phyloP scores from a whole-genome alignment of 192 early-diverging fungal genomes.

The Backusella mclennaniae region DNA sequence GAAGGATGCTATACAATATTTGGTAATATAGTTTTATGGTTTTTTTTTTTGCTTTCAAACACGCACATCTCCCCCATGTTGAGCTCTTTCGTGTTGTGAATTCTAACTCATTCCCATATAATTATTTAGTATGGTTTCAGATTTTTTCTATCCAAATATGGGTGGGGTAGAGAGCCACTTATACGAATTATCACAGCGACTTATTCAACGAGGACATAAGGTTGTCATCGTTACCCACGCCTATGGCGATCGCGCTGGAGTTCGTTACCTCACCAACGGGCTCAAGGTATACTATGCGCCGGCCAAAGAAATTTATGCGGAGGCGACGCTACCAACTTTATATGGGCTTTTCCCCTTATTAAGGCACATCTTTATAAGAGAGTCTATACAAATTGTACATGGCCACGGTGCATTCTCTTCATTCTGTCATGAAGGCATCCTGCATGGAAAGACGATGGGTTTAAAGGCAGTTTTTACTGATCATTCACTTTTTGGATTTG shows the following conservation, averaged over 20 bases:
- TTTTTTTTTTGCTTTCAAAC: background rate
- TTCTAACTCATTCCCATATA: background rate
- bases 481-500: conserved; percentile 97
- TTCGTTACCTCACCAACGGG: conserved; percentile 89
- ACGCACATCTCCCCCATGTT: background rate
- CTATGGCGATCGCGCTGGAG: conserved; percentile 76
- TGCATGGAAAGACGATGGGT: conserved; percentile 96
- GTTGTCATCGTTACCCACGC: conserved; percentile 93
- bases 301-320: conserved; percentile 76
- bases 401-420: conserved; percentile 95
- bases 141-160: conserved; percentile 97
- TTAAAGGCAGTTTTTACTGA: conserved; percentile 94
- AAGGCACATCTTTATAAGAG: conserved; percentile 87
- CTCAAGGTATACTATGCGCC: conserved; percentile 97
- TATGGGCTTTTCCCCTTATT: conserved; percentile 91
- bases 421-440: conserved; percentile 92
- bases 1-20: conserved; percentile 30
- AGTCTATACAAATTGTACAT: conserved; percentile 93
- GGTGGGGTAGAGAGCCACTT: conserved; percentile 96
- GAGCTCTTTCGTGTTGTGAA: background rate
- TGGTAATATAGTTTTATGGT: conserved; percentile 16
- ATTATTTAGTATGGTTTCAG: conserved; percentile 81
- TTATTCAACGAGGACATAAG: conserved; percentile 92
- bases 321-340: conserved; percentile 89
- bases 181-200: conserved; percentile 85